Base-by-base conservation (phyloP, 805 yeast species). In the Candida fluviatilis region DNA sequence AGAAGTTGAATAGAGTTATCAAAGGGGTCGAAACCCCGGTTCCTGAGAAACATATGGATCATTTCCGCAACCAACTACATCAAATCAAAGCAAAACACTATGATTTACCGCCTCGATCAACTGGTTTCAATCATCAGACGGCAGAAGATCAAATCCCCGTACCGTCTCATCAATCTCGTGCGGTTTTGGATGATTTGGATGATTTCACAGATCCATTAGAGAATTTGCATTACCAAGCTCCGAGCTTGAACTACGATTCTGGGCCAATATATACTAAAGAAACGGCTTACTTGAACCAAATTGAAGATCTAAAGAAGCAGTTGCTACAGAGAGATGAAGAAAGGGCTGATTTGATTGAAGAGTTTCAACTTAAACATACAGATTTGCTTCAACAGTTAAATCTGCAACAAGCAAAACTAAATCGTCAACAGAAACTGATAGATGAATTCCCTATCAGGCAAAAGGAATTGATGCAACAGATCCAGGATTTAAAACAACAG, bases 1-100 rank as follows among this genome's bases (percentile, higher is more conserved):
- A 36, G 8, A 40, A 40, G 40, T 36, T 49, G 10, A 34, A 34
- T 11, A 39, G 33, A 18, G 37, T 47, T 18, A 39, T 46, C 17
- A 32, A 33, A 14, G 10, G 15, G 11, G 10, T 8, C 6, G 19
- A 30, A 13, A 15, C 11, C 3, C 18, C 6, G 3, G 21, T 17
- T 13, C 19, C 19, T 19, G 13, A 17, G 11, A 28, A n/a, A 18
- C n/a, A 29, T 18, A 24, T 21, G 18, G 5, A 15, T 13, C 16
- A 18, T 4, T 31, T 31, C 23, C 17, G 18, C 13, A 6, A 16
- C 14, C 35, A 17, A 13, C 10, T 31, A 18, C 18, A 31, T 18
- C 15, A 31, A 13, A 31, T 31, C 5, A 31, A 31, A 19, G 10
- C 25, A 18, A 31, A 15, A 10, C 23, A 31, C n/a, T 31, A 31